phyloP scores from a whole-genome alignment of 306 rosid species.

The Morella rubra region DNA sequence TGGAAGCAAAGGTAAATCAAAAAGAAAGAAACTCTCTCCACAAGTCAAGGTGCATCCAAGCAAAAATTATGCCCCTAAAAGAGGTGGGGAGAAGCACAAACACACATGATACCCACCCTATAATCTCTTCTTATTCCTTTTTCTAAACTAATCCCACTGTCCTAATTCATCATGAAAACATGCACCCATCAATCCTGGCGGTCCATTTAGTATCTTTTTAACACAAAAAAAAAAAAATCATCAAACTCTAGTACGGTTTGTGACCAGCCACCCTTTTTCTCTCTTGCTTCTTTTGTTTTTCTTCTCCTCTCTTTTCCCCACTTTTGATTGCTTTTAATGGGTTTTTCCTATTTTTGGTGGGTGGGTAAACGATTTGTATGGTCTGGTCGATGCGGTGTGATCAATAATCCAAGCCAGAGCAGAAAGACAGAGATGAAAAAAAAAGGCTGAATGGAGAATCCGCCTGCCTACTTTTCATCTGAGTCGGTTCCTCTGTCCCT shows the following conservation, averaged over 20 bases:
- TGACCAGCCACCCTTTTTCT: not conserved
- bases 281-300: not conserved
- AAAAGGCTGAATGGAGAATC: constrained; percentile 43
- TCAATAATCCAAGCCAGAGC: constrained; percentile 37
- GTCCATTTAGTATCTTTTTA: not conserved
- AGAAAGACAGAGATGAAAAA: constrained; percentile 38
- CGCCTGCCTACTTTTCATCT: constrained; percentile 52
- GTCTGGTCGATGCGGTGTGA: constrained; percentile 46
- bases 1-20: constrained; percentile 13
- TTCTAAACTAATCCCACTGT: constrained; percentile 30
- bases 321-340: not conserved
- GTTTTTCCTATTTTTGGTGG: constrained; percentile 41
- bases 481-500: constrained; percentile 23
- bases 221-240: too few relatives aligned
- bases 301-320: too few relatives aligned
- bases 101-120: constrained; percentile 46
- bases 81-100: constrained; percentile 53
- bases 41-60: constrained; percentile 57
- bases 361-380: constrained; percentile 44
- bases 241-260: too few relatives aligned
- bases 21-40: constrained; percentile 33
- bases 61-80: constrained; percentile 39
- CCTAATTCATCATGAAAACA: constrained; percentile 6
- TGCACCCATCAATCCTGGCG: constrained; percentile 19
- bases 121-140: constrained; percentile 15